These are phyloP conservation scores for Nothophytophthora sp. DNA, from an alignment of 352 stramenopile genomes.

Conservation along the genomic window DNA sequence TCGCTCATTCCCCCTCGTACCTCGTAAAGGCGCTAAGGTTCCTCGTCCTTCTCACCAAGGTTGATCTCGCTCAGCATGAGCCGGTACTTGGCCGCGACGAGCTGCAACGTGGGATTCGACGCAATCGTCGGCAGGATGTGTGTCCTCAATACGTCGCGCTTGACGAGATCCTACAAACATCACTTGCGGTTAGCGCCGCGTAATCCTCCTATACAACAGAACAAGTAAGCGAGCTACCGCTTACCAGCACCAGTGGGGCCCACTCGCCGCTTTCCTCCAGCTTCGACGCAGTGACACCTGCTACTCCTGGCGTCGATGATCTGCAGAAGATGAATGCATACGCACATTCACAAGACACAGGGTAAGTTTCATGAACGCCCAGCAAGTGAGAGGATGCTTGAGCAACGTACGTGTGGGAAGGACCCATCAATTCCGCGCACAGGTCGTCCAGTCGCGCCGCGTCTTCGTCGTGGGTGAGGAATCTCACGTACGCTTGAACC, in stretches of 20 bases:
- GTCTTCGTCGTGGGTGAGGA: constrained; percentile 82
- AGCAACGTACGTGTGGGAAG: constrained; percentile 62
- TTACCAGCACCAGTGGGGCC: constrained; percentile 49
- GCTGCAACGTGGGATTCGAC: constrained; percentile 78
- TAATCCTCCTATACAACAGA: too few species aligned
- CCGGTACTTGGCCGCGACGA: constrained; percentile 83
- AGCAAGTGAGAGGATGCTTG: too few species aligned
- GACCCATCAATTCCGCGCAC: constrained; percentile 77
- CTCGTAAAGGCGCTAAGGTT: not conserved
- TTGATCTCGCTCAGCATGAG: constrained; percentile 81
- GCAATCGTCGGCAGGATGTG: constrained; percentile 80
- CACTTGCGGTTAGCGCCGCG: too few species aligned
- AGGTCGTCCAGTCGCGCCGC: constrained; percentile 74
- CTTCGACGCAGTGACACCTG: not conserved
- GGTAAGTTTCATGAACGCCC: too few species aligned
- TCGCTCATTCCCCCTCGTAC: constrained; percentile 7
- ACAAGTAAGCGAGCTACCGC: constrained; percentile 8
- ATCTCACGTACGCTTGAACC: constrained; percentile 81
- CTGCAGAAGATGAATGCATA: constrained; percentile 7
- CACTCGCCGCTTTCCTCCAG: constrained; percentile 21
- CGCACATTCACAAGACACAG: not conserved
- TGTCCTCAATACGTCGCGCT: constrained; percentile 75
- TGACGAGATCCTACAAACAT: constrained; percentile 50
- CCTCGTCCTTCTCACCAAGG: constrained; percentile 32
- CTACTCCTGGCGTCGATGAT: constrained; percentile 10